phyloP scores from a whole-genome alignment of 169 alveolate species.

The Amoebophrya sp. region DNA sequence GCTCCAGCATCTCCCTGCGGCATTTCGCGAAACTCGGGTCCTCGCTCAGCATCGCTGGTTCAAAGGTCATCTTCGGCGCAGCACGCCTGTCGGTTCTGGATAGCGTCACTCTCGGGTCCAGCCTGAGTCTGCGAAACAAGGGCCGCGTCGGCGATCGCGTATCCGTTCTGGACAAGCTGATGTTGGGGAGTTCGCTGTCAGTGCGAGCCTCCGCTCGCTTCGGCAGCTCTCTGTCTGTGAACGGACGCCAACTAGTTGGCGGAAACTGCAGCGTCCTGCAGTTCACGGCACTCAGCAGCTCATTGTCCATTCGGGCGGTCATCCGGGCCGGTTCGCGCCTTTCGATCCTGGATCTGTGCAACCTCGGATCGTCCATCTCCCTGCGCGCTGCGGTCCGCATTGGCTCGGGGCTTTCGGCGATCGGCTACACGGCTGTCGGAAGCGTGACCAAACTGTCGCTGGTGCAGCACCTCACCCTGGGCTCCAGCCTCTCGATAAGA shows the following conservation, averaged over 20 bases:
- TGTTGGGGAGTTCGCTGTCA: constrained; percentile 27
- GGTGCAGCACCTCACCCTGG: background rate
- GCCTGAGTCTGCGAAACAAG: background rate
- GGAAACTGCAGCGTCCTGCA: background rate
- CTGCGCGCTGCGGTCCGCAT: background rate
- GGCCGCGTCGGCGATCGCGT: background rate
- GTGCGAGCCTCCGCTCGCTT: background rate
- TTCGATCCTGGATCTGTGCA: background rate
- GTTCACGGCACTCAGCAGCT: background rate
- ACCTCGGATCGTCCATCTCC: background rate
- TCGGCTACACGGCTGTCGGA: constrained; percentile 20
- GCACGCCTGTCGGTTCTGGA: constrained; percentile 31
- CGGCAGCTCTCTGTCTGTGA: background rate
- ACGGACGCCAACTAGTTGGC: background rate
- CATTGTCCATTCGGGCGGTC: constrained; percentile 22
- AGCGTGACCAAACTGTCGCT: background rate
- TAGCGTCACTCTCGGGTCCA: background rate
- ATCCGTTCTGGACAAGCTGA: background rate
- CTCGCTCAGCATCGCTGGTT: background rate
- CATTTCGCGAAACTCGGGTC: background rate
- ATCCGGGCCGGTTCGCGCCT: background rate
- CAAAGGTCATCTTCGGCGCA: too few species aligned
- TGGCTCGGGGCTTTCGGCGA: background rate
- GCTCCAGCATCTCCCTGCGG: background rate
- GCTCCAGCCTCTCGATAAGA: background rate